These are phyloP conservation scores for Curvularia sp. DNA, from an alignment of 2,329 filamentous ascomycete species.

Conservation along the genomic window DNA sequence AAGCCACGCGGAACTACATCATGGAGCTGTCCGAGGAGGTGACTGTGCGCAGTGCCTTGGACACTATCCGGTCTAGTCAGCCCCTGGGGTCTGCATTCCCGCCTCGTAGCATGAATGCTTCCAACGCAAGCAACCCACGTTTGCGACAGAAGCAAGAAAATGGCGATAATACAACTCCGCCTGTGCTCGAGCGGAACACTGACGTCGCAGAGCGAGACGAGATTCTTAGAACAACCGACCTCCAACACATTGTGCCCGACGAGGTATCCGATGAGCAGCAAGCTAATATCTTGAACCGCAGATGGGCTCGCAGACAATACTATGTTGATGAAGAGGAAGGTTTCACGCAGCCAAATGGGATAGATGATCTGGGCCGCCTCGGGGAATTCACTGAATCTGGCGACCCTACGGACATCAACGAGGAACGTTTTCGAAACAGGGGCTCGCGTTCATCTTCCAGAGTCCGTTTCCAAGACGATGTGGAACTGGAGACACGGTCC, in stretches of 20 bases:
- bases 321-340: slow-evolving; percentile 89
- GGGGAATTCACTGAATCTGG: slow-evolving; percentile 15
- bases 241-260: slow-evolving; percentile 13
- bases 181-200: slow-evolving; percentile 33
- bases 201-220: slow-evolving; percentile 33
- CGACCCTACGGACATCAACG: slow-evolving; percentile 30
- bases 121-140: slow-evolving; percentile 18
- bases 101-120: slow-evolving; percentile 45
- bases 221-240: slow-evolving; percentile 23
- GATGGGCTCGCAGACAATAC: slow-evolving; percentile 77
- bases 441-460: slow-evolving; percentile 78
- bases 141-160: slow-evolving; percentile 44
- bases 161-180: slow-evolving; percentile 38
- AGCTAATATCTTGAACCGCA: slow-evolving; percentile 61
- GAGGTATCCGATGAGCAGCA: slow-evolving; percentile 16
- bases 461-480: slow-evolving; percentile 76
- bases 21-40: slow-evolving; percentile 79
- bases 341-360: slow-evolving; percentile 46
- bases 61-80: slow-evolving; percentile 54
- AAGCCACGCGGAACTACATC: slow-evolving; percentile 83
- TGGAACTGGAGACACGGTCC: slow-evolving; percentile 72
- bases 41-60: slow-evolving; percentile 61
- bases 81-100: slow-evolving; percentile 56
- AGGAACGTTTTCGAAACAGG: slow-evolving; percentile 5
- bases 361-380: slow-evolving; percentile 18